phyloP scores from a whole-genome alignment of 768 basidiomycete genomes.

The Tulasnella sp. region DNA sequence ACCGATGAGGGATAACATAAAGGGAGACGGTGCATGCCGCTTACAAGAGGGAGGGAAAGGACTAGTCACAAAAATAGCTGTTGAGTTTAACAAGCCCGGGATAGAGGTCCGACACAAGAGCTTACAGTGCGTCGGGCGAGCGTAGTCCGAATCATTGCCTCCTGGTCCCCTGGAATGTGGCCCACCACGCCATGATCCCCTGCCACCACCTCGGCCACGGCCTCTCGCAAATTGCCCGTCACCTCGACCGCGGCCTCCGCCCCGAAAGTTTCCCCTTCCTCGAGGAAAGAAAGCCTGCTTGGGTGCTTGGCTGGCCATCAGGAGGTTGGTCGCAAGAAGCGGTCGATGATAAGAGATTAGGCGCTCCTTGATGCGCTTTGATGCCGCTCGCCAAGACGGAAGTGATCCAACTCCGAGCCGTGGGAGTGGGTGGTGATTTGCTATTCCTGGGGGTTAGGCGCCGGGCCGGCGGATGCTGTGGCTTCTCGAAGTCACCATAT shows the following conservation, averaged over 20 bases:
- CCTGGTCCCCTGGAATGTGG: background rate
- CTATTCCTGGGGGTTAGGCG: slow-evolving; percentile 5
- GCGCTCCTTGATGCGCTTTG: background rate
- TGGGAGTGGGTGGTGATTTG: background rate
- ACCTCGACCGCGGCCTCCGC: slow-evolving; percentile 6
- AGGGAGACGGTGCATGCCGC: background rate
- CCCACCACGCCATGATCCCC: slow-evolving; percentile 20
- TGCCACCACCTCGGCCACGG: slow-evolving; percentile 1
- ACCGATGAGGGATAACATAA: background rate
- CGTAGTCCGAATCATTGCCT: slow-evolving; percentile 15
- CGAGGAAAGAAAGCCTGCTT: background rate
- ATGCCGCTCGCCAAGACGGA: background rate
- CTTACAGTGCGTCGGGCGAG: slow-evolving; percentile 34
- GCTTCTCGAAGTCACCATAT: background rate
- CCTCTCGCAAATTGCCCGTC: slow-evolving; percentile 9
- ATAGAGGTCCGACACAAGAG: background rate
- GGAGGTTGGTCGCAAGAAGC: background rate
- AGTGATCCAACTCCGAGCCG: background rate
- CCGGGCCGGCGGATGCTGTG: background rate
- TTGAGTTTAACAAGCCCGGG: background rate
- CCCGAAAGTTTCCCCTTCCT: background rate
- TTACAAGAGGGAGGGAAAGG: slow-evolving; percentile 33
- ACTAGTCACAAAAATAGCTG: slow-evolving; percentile 27
- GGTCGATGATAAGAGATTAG: background rate
- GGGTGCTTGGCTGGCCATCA: slow-evolving; percentile 13